Evolutionary conservation across 495 filamentous ascomycete species (phyloP), one percentile per base, ranked within the genome.

Genomic region (Talaromyces ruber): DNA sequence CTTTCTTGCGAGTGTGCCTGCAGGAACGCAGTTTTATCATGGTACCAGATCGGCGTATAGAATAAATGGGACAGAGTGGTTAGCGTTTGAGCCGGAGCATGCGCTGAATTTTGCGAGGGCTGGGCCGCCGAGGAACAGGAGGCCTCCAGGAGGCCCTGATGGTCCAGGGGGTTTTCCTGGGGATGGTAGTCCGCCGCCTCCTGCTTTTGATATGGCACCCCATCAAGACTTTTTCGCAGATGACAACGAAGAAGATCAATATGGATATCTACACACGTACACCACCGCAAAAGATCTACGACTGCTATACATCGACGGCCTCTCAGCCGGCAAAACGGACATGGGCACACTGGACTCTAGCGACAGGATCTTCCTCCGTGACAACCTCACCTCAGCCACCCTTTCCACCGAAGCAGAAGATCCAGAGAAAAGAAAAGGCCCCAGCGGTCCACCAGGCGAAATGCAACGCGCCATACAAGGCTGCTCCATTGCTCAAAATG

Each of bases 21-120:
- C 69, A 2, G 83, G 82, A 14, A 84, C 83, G 0, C 73, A 81
- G n/a, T 69, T 90, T 2, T 86, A 88, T 67, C 87, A 90, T 66
- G 87, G 87, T 12, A 80, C 76, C 6, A 59, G 63, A 12, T 66
- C 34, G 2, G 54, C 66, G 0, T 68, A 72, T 9, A 71, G 76
- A 0, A 75, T 86, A 0, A 73, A 71, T 6, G 80, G 77, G 0
- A 79, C 78, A 1, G 86, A 90, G 64, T 90, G 87, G 86, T 75
- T 90, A 0, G 86, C 87, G 0, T 89, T 88, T 64, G 87, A 89
- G 65, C 82, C 86, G 11, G 86, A 88, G 63, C 86, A 89, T 71
- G 82, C 85, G 0, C 71, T 87, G 68, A 66, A 76, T 6, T 90
- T 89, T 67, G 78, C 82, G 18, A 12, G 22, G n/a, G 22, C 14